Evolutionary conservation across 2,329 filamentous ascomycete genomes (phyloP).

Genomic region (Ophiostoma quercus): DNA sequence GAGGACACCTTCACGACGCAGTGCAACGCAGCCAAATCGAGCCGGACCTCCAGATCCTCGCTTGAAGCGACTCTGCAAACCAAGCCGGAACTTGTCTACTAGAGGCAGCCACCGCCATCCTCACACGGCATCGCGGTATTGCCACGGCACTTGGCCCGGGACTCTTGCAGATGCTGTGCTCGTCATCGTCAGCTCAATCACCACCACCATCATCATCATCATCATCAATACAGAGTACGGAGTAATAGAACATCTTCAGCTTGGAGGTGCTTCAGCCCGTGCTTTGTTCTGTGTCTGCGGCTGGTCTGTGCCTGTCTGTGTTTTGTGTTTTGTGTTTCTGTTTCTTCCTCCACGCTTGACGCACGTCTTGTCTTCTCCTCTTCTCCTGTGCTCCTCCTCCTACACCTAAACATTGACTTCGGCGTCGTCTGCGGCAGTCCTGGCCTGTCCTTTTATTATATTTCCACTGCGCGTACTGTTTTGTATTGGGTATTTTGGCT

Average conservation of each 20-base stretch:
- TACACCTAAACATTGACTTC: background rate
- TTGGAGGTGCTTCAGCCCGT: background rate
- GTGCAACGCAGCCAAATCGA: background rate
- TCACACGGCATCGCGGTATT: background rate
- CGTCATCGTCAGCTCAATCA: background rate
- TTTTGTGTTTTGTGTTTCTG: background rate
- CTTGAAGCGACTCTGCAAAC: background rate
- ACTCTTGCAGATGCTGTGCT: constrained; percentile 7
- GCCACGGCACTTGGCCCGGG: constrained; percentile 5
- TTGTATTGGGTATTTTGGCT: background rate
- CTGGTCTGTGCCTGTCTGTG: background rate
- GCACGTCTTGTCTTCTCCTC: constrained; percentile 9
- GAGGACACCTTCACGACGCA: background rate
- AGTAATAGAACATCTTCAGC: background rate
- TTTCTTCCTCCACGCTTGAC: background rate
- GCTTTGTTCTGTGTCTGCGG: constrained; percentile 12
- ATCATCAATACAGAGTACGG: background rate
- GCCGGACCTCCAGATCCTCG: background rate
- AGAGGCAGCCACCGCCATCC: background rate
- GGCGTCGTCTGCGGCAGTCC: background rate
- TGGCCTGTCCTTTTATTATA: background rate
- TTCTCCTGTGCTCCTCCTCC: background rate
- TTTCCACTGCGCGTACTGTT: constrained; percentile 1
- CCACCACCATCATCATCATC: background rate
- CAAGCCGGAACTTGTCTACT: background rate